Percentiles rank a stretch among this genome's conserved stretches.
These are phyloP conservation scores for Blakeslea trispora DNA, from an alignment of 371 early-diverging fungal species.

Conservation along the genomic window DNA sequence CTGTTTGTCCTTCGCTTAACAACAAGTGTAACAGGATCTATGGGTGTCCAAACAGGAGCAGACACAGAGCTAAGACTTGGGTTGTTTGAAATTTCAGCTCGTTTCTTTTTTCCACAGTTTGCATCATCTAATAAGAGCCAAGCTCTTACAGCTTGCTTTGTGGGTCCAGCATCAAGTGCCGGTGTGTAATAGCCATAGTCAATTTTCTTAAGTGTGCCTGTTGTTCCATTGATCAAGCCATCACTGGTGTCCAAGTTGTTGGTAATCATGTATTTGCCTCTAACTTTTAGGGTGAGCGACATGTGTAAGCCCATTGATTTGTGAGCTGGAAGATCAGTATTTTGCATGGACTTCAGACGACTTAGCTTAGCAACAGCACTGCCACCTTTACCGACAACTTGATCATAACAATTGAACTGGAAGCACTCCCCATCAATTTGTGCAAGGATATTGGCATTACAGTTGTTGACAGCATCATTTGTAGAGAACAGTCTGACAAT, in stretches of 20 bases:
- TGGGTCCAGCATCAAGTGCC: not conserved
- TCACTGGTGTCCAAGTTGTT: slow-evolving; percentile 1
- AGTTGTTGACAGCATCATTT: not conserved
- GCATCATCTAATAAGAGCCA: slow-evolving; percentile 1
- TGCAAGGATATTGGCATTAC: not conserved
- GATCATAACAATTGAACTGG: not conserved
- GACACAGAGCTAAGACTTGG: not conserved
- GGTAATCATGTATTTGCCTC: slow-evolving; percentile 6
- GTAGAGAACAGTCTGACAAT: not conserved
- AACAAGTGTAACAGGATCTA: not conserved
- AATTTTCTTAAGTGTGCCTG: not conserved
- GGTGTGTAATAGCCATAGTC: not conserved
- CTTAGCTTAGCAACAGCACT: not conserved
- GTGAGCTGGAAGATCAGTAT: not conserved
- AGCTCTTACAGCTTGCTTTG: not conserved
- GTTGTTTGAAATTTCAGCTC: not conserved
- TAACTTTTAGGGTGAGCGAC: not conserved
- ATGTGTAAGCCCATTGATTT: not conserved
- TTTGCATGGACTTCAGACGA: not conserved
- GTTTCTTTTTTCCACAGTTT: not conserved
- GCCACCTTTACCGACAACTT: not conserved
- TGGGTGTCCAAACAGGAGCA: not conserved
- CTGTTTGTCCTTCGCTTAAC: not conserved
- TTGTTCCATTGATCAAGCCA: slow-evolving; percentile 2
- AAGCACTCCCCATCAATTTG: not conserved